Evolutionary conservation across 768 basidiomycete genomes (phyloP).

Genomic region (Lactifluus piperatus): DNA sequence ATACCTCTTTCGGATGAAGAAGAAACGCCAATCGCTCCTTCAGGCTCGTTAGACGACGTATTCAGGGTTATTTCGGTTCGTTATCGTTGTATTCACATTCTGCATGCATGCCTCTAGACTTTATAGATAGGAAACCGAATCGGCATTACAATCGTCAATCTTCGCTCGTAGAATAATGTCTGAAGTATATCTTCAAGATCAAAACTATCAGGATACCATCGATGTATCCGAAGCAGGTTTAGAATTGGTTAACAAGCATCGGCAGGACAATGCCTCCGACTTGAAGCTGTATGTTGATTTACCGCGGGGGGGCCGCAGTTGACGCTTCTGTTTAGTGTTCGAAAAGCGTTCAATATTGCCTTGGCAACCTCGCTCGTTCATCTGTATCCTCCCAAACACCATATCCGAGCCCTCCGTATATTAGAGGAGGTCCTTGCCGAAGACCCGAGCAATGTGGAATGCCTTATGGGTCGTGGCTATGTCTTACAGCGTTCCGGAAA

Average conservation of each 20-base stretch:
- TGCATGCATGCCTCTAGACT: neutral
- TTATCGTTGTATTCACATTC: constrained; percentile 4
- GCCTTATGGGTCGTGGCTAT: constrained; percentile 68
- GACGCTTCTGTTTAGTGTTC: constrained; percentile 37
- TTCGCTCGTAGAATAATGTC: constrained; percentile 59
- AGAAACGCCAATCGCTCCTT: constrained; percentile 21
- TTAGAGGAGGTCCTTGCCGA: constrained; percentile 61
- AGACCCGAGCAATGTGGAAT: constrained; percentile 52
- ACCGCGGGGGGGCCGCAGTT: neutral
- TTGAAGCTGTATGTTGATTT: constrained; percentile 37
- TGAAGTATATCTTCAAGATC: constrained; percentile 55
- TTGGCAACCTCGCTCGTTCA: constrained; percentile 77
- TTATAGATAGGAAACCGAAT: constrained; percentile 6
- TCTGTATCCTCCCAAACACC: constrained; percentile 84
- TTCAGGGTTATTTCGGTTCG: constrained; percentile 56
- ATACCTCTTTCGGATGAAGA: constrained; percentile 40
- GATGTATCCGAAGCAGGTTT: constrained; percentile 66
- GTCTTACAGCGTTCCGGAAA: constrained; percentile 53
- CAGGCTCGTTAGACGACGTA: constrained; percentile 37
- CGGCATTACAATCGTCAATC: constrained; percentile 36
- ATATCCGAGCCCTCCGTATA: constrained; percentile 63
- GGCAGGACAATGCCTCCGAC: constrained; percentile 48
- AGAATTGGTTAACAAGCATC: constrained; percentile 41
- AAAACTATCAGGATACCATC: constrained; percentile 68
- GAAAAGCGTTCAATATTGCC: constrained; percentile 57